Percentiles rank a stretch among this genome's conserved stretches.
Evolutionary conservation across 1,284 basidiomycete genomes (phyloP).

Genomic region (Fomitopsis pinicola): DNA sequence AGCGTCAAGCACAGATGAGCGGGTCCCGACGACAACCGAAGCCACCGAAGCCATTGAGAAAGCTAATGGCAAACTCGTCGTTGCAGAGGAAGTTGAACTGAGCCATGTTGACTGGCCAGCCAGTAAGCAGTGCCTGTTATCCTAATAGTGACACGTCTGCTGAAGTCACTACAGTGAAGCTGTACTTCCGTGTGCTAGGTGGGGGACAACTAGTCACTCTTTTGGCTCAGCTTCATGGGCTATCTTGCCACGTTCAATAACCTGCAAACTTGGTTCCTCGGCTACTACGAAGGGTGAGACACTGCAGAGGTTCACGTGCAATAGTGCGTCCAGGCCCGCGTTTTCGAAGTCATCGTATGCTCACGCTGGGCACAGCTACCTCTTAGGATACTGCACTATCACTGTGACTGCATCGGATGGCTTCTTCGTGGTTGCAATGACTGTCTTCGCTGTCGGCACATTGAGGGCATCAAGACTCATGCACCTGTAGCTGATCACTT

Average conservation of each 20-base stretch:
- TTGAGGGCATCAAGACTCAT: conserved; percentile 49
- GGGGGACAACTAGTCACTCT: conserved; percentile 24
- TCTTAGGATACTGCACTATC: conserved; percentile 37
- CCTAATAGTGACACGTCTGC: not conserved
- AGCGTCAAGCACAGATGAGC: conserved; percentile 34
- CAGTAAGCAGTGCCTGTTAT: conserved; percentile 3
- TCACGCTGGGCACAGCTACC: conserved; percentile 24
- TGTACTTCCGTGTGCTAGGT: conserved; percentile 28
- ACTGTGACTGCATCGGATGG: conserved; percentile 24
- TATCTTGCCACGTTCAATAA: conserved; percentile 20
- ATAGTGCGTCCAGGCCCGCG: conserved; percentile 17
- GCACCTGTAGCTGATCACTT: conserved; percentile 47
- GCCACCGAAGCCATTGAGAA: conserved; percentile 19
- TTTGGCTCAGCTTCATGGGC: conserved; percentile 29
- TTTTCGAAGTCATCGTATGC: too few relatives aligned
- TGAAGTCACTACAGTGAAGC: conserved; percentile 19
- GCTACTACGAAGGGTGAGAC: conserved; percentile 20
- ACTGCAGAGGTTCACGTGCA: conserved; percentile 5
- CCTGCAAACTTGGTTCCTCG: conserved; percentile 15
- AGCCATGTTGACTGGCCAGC: conserved; percentile 45
- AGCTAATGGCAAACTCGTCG: conserved; percentile 39
- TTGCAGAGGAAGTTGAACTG: conserved; percentile 52
- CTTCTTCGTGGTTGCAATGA: conserved; percentile 22
- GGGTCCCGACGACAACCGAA: conserved; percentile 26
- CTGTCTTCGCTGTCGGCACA: conserved; percentile 33